A percentile compares a stretch with the other conserved stretches of the same genome.
These are phyloP conservation scores for Ceratobasidium sp. DNA, from an alignment of 1,284 basidiomycete species.

Conservation along the genomic window DNA sequence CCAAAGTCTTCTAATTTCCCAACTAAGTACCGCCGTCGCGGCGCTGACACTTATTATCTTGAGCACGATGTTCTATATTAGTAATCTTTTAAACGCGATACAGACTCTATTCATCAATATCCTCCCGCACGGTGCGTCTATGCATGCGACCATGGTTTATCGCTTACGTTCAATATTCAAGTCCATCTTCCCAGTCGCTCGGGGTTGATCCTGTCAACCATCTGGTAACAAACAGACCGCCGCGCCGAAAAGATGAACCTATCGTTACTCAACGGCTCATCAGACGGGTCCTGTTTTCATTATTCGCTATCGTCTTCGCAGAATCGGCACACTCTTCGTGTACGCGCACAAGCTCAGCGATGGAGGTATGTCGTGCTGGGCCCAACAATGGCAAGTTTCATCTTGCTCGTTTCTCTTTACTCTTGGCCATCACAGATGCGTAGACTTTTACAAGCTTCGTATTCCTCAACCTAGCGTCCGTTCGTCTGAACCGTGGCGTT, in stretches of 20 bases:
- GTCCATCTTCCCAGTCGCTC: conserved; percentile 94
- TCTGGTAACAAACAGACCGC: conserved; percentile 91
- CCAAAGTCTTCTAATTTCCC: conserved; percentile 97
- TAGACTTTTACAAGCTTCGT: conserved; percentile 98
- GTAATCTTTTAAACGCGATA: conserved; percentile 97
- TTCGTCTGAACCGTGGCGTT: conserved; percentile 92
- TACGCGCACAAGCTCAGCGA: conserved; percentile 87
- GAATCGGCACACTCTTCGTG: conserved; percentile 90
- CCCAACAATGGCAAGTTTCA: conserved; percentile 88
- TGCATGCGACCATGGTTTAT: neutral
- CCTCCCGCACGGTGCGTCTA: conserved; percentile 88
- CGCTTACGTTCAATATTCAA: conserved; percentile 53
- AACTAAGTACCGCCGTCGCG: conserved; percentile 95
- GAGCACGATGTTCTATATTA: conserved; percentile 87
- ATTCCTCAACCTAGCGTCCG: conserved; percentile 94
- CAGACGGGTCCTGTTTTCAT: conserved; percentile 87
- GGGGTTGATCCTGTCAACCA: conserved; percentile 96
- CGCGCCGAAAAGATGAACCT: conserved; percentile 87
- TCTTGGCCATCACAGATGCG: neutral
- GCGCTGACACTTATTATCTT: conserved; percentile 93
- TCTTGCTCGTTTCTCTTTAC: conserved; percentile 1
- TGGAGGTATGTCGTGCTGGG: conserved; percentile 80
- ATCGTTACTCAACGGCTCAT: conserved; percentile 83
- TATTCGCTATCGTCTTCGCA: conserved; percentile 87
- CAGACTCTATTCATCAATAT: conserved; percentile 99